These are phyloP conservation scores for Anisodus acutangulus DNA, from an alignment of 257 asterid genomes.

Conservation along the genomic window DNA sequence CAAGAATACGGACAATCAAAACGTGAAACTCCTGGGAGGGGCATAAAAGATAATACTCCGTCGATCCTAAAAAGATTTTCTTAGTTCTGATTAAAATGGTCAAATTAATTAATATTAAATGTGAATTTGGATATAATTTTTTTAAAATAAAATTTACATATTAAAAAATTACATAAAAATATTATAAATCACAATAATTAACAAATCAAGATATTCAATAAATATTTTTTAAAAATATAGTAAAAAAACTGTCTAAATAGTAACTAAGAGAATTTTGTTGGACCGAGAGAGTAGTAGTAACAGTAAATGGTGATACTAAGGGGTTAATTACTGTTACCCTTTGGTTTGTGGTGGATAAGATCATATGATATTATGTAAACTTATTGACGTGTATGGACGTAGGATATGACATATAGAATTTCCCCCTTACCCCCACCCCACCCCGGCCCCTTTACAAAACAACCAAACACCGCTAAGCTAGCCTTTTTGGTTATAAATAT, in stretches of 20 bases:
- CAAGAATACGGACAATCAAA: neutral
- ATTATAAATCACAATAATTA: too few relatives aligned
- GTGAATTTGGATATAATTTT: too few relatives aligned
- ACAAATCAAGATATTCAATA: too few relatives aligned
- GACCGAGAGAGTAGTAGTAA: too few relatives aligned
- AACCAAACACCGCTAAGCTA: neutral
- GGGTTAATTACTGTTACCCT: neutral
- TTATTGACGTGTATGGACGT: slow-evolving; percentile 17
- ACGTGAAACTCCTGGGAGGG: slow-evolving; percentile 6
- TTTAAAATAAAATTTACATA: too few relatives aligned
- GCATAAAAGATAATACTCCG: neutral
- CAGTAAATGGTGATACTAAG: neutral
- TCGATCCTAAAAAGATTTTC: too few relatives aligned
- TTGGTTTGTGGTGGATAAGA: neutral
- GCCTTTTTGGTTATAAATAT: slow-evolving; percentile 22
- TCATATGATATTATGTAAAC: neutral
- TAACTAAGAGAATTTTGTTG: too few relatives aligned
- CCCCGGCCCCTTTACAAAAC: neutral
- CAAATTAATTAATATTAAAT: too few relatives aligned
- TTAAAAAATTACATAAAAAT: too few relatives aligned
- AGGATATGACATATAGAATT: neutral
- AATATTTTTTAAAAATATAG: too few relatives aligned
- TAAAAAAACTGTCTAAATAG: too few relatives aligned
- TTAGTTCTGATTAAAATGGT: too few relatives aligned
- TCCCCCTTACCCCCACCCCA: neutral